Evolutionary conservation across 75 land plant species (phyloP).

Genomic region (Sequoia sempervirens): DNA sequence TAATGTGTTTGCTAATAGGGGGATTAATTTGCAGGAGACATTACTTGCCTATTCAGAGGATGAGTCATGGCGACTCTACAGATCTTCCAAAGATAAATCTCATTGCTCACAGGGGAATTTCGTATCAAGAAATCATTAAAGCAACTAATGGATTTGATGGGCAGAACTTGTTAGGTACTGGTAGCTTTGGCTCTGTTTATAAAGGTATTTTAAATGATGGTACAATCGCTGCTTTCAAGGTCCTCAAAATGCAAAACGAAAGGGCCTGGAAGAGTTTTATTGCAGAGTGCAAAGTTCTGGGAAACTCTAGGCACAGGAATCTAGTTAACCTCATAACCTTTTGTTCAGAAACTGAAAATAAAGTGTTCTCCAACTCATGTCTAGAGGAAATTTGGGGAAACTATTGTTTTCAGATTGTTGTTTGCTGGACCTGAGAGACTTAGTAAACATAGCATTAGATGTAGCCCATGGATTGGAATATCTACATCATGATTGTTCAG

Average conservation of each 20-base stretch:
- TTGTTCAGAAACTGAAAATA: conserved; percentile 25
- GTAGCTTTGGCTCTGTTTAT: conserved; percentile 24
- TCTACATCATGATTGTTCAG: conserved; percentile 24
- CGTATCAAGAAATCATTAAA: conserved; percentile 9
- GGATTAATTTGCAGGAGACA: not conserved
- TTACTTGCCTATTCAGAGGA: not conserved
- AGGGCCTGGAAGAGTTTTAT: conserved; percentile 8
- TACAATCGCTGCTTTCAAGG: conserved; percentile 24
- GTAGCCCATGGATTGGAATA: conserved; percentile 28
- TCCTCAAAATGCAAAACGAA: conserved; percentile 11
- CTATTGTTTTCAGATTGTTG: conserved; percentile 7
- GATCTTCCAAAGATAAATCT: not conserved
- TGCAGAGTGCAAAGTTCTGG: conserved; percentile 19
- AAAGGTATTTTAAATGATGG: conserved; percentile 15
- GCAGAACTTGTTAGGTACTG: conserved; percentile 19
- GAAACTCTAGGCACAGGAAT: conserved; percentile 21
- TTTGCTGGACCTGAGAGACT: not conserved
- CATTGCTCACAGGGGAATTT: not conserved
- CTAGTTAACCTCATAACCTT: conserved; percentile 26
- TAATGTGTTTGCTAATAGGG: not conserved
- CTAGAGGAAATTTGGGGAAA: conserved; percentile 24
- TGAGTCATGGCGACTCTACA: too few species aligned
- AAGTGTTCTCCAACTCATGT: conserved; percentile 36
- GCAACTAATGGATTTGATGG: conserved; percentile 21
- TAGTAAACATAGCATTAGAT: conserved; percentile 19